Evolutionary conservation across 2,329 filamentous ascomycete genomes (phyloP), one percentile per base, ranked within the genome.

Genomic region (Grosmannia huntii): DNA sequence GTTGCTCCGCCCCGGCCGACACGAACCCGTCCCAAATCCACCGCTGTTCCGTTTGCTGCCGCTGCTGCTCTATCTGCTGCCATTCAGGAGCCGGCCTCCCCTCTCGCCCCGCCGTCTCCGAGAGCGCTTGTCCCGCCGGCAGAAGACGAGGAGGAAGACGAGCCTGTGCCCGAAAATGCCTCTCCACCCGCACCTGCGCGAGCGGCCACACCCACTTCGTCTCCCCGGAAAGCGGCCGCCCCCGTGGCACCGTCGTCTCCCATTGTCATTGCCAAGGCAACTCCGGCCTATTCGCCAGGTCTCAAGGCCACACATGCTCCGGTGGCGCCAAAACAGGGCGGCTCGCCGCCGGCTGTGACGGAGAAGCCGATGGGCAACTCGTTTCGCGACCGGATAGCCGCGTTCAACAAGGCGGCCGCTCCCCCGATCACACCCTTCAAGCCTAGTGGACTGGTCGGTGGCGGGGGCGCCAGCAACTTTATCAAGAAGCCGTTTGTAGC

Each of bases 401-500:
- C 94, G 51, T 99, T 99, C 75, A 99, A 99, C 72, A 94, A 92
- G 69, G 77, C 89, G 51, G 83, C 88, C 44, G 90, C 90, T 6
- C 84, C 90, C 3, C 94, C 94, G 10, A 77, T 94, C 60, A 82
- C 90, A n/a, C 94, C 94, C 1, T 92, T 95, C 74, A 95, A 95
- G 69, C 89, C 90, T 23, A 78, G 80, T 60, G 83, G 83, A 2
- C 73, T 86, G 28, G 72, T 78, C 59, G 75, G 79, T 33, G 78
- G 81, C 60, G 75, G 80, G 53, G 78, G 79, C 62, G 79, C 79
- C 57, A 61, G 58, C 59, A 62, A 44, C 21, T 97, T 97, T 68
- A 85, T 99, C 72, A 96, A 92, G 78, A 97, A 97, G 72, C 90
- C 92, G 0, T 99, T 96, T 66, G 91, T 99, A 59, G 89, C 94